Conservation (phyloP, 2,329 filamentous ascomycete genomes). For the Seiridium unicorne region DNA sequence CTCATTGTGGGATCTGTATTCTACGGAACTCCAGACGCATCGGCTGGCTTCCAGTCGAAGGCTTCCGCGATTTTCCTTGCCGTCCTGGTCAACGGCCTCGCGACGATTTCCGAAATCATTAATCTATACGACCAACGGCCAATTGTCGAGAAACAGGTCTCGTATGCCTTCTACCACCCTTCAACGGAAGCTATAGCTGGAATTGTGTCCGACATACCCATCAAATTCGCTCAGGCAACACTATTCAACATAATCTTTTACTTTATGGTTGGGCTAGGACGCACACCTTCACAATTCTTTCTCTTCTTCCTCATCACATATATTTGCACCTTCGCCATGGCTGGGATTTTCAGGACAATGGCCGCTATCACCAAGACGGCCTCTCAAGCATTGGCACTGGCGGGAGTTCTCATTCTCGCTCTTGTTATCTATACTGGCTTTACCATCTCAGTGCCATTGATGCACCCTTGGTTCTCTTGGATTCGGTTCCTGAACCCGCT, state of each 20-base stretch:
- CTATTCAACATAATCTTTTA: slow-evolving; percentile 58
- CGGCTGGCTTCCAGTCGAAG: slow-evolving; percentile 50
- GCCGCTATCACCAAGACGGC: slow-evolving; percentile 68
- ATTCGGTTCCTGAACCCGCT: slow-evolving; percentile 74
- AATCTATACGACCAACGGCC: slow-evolving; percentile 42
- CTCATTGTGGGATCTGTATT: slow-evolving; percentile 63
- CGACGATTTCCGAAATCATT: slow-evolving; percentile 54
- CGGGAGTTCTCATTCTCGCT: slow-evolving; percentile 55
- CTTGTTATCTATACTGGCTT: slow-evolving; percentile 63
- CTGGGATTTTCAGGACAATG: slow-evolving; percentile 72
- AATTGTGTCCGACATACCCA: slow-evolving; percentile 26
- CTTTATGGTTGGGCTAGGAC: slow-evolving; percentile 51
- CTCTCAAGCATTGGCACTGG: slow-evolving; percentile 53
- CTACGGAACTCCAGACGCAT: slow-evolving; percentile 48
- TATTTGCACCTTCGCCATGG: slow-evolving; percentile 68
- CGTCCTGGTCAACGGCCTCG: slow-evolving; percentile 57
- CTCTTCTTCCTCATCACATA: slow-evolving; percentile 72
- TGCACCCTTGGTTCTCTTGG: slow-evolving; percentile 74
- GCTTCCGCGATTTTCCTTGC: slow-evolving; percentile 61
- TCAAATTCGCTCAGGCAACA: slow-evolving; percentile 51
- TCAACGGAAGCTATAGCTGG: slow-evolving; percentile 15
- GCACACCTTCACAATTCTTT: slow-evolving; percentile 69
- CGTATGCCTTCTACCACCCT: slow-evolving; percentile 31
- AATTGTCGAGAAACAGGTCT: slow-evolving; percentile 44
- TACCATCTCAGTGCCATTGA: slow-evolving; percentile 48